These are phyloP conservation scores for Tetrahymena elliotti DNA, from an alignment of 73 alveolate genomes.

Conservation along the genomic window DNA sequence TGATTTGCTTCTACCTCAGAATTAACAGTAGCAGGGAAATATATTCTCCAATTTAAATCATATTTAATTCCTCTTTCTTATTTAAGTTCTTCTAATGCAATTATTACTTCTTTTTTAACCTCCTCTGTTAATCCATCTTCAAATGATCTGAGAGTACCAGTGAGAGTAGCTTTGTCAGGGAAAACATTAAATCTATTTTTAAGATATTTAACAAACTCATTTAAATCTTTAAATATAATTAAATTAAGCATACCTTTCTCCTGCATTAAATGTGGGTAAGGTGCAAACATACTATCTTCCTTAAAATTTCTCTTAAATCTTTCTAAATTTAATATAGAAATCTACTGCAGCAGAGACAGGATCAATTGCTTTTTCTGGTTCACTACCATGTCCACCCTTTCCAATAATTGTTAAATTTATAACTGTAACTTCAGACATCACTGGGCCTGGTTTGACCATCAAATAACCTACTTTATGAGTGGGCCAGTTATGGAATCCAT, in stretches of 20 bases:
- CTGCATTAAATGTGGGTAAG: conserved; percentile 46
- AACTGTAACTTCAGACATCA: conserved; percentile 46
- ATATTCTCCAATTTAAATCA: conserved; percentile 1
- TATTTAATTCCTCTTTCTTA: background rate
- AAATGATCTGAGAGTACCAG: conserved; percentile 56
- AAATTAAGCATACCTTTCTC: background rate
- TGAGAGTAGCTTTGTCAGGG: conserved; percentile 50
- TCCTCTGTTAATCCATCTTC: conserved; percentile 28
- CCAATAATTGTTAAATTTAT: conserved; percentile 44
- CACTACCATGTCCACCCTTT: conserved; percentile 62
- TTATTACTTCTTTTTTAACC: background rate
- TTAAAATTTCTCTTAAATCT: conserved; percentile 3
- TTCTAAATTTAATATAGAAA: conserved; percentile 15
- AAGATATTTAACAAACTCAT: background rate
- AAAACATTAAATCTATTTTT: conserved; percentile 48
- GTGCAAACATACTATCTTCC: conserved; percentile 36
- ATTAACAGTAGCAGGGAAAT: conserved; percentile 45
- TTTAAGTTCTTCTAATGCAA: background rate
- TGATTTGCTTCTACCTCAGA: conserved; percentile 39
- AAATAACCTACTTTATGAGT: conserved; percentile 42
- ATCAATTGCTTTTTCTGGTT: conserved; percentile 44
- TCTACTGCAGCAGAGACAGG: conserved; percentile 45
- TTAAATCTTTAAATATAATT: too few species aligned
- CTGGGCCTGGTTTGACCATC: conserved; percentile 37
- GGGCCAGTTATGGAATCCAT: conserved; percentile 56